A percentile compares a stretch with the other conserved stretches of the same genome.
These are phyloP conservation scores for Pouteria campechiana DNA, from an alignment of 179 eudicot species.

Conservation along the genomic window DNA sequence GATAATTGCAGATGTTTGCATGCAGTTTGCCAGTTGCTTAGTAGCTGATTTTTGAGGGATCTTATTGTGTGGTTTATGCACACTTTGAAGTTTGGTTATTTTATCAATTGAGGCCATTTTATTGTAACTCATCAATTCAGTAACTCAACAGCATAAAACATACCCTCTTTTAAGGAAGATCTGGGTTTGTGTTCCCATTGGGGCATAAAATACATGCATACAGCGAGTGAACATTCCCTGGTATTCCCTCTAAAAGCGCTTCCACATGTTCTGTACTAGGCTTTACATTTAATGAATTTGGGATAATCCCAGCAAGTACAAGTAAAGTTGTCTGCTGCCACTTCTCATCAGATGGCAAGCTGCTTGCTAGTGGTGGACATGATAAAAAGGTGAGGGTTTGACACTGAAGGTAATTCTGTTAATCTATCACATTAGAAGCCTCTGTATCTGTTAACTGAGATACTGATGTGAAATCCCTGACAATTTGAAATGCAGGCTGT, in stretches of 20 bases:
- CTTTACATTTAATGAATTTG: constrained; percentile 68
- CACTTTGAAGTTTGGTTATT: too few species aligned
- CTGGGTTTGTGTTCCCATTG: too few species aligned
- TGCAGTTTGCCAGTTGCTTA: too few species aligned
- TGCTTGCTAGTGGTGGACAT: constrained; percentile 96
- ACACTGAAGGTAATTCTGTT: neutral
- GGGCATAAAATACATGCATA: too few species aligned
- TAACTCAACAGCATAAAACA: too few species aligned
- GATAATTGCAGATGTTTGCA: too few species aligned
- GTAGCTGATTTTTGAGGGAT: too few species aligned
- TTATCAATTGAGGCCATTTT: too few species aligned
- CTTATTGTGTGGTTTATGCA: too few species aligned
- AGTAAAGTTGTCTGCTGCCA: constrained; percentile 91
- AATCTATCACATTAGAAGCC: neutral
- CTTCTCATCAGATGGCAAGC: constrained; percentile 91
- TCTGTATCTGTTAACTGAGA: neutral
- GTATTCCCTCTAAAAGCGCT: constrained; percentile 2
- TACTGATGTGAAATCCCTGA: neutral
- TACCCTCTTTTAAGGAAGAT: too few species aligned
- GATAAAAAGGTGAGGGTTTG: constrained; percentile 66
- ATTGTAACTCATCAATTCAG: too few species aligned
- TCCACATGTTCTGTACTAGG: constrained; percentile 25
- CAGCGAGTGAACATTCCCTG: too few species aligned
- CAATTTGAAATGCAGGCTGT: constrained; percentile 51
- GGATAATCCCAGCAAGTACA: constrained; percentile 67